Conservation (phyloP, 2,329 filamentous ascomycete genomes). For the Cercospora sesami region DNA sequence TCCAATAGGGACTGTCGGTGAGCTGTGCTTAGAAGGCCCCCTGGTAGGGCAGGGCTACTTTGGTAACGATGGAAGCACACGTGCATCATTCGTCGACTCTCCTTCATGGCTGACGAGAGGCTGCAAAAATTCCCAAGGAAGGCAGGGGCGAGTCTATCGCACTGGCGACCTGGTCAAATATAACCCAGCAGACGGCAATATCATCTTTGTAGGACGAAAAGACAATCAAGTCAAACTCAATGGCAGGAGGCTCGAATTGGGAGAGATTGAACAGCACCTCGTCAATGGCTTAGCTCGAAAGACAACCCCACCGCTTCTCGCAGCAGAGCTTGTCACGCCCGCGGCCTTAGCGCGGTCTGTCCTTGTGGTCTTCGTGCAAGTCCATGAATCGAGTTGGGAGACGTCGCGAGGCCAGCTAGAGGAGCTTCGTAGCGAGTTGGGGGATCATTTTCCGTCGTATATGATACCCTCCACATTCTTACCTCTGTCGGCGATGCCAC, state of each 20-base stretch:
- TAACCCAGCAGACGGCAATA: slow-evolving; percentile 47
- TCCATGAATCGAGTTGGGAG: not conserved
- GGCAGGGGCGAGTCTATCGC: slow-evolving; percentile 16
- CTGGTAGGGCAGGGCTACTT: slow-evolving; percentile 49
- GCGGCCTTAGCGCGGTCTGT: not conserved
- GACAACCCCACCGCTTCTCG: not conserved
- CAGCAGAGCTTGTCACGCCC: slow-evolving; percentile 1
- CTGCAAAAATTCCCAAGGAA: not conserved
- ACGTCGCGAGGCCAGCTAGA: not conserved
- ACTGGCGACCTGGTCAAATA: slow-evolving; percentile 62
- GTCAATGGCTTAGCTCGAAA: not conserved
- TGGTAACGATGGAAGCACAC: slow-evolving; percentile 33
- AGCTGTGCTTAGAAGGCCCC: slow-evolving; percentile 49
- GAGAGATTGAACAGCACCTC: slow-evolving; percentile 48
- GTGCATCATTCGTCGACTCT: slow-evolving; percentile 36
- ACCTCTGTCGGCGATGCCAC: not conserved
- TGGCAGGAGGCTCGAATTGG: slow-evolving; percentile 65
- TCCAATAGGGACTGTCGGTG: slow-evolving; percentile 50
- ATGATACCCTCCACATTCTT: slow-evolving; percentile 6
- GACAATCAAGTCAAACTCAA: slow-evolving; percentile 59
- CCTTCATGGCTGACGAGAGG: slow-evolving; percentile 26
- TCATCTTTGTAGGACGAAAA: slow-evolving; percentile 62
- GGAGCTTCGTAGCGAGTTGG: not conserved
- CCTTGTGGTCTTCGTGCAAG: slow-evolving; percentile 14
- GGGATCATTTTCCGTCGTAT: slow-evolving; percentile 1